These are phyloP conservation scores for Avena atlantica DNA, from an alignment of 176 grass and related monocot species.

Conservation along the genomic window DNA sequence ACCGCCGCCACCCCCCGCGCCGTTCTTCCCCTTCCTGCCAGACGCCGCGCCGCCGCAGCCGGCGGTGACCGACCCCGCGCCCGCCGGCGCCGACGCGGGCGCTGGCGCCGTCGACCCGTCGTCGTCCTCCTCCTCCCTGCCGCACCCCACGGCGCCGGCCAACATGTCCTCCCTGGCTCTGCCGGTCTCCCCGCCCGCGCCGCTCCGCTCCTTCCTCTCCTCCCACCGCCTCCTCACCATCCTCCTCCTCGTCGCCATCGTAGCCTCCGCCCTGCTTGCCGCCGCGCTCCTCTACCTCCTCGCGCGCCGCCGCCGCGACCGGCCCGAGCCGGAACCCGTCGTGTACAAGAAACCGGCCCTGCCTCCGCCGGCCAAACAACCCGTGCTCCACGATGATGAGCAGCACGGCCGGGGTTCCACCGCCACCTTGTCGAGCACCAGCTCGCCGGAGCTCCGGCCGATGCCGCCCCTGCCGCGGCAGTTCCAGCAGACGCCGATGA, in stretches of 20 bases:
- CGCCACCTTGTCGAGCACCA: slow-evolving; percentile 53
- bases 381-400: slow-evolving; percentile 50
- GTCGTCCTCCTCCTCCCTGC: slow-evolving; percentile 36
- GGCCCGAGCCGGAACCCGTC: slow-evolving; percentile 37
- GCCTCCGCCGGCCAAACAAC: slow-evolving; percentile 33
- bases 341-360: slow-evolving; percentile 46
- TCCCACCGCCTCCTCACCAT: slow-evolving; percentile 52
- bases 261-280: slow-evolving; percentile 28
- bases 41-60: slow-evolving; percentile 44
- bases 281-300: slow-evolving; percentile 41
- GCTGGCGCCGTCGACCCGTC: neutral
- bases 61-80: neutral
- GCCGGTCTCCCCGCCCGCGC: slow-evolving; percentile 38
- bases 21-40: slow-evolving; percentile 54
- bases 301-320: slow-evolving; percentile 30
- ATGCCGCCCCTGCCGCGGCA: slow-evolving; percentile 76
- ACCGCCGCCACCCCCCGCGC: slow-evolving; percentile 48
- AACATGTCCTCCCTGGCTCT: slow-evolving; percentile 54
- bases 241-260: slow-evolving; percentile 33
- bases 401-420: slow-evolving; percentile 44
- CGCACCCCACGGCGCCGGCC: slow-evolving; percentile 53
- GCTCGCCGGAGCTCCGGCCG: slow-evolving; percentile 89
- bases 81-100: neutral
- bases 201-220: slow-evolving; percentile 51
- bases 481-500: slow-evolving; percentile 48